A percentile compares a stretch with the other conserved stretches of the same genome.
Conservation (phyloP, 768 basidiomycete species). For the Collybia nuda region DNA sequence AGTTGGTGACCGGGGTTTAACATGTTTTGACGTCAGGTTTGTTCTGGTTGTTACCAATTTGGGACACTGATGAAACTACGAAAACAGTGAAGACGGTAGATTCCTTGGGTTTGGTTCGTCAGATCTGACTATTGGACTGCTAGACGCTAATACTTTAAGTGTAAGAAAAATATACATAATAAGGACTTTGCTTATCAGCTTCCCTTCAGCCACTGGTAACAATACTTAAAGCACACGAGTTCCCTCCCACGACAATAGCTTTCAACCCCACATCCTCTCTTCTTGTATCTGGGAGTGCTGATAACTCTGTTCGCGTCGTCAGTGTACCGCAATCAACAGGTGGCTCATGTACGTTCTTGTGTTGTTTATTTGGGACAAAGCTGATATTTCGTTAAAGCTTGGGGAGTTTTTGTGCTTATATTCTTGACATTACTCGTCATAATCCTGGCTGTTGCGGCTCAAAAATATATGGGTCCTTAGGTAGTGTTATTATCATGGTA, state of each 20-base stretch:
- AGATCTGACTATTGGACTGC: conserved; percentile 79
- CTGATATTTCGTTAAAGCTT: conserved; percentile 25
- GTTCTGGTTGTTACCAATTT: conserved; percentile 12
- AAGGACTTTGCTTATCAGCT: conserved; percentile 2
- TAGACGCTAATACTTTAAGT: conserved; percentile 75
- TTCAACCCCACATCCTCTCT: conserved; percentile 85
- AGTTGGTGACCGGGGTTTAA: conserved; percentile 76
- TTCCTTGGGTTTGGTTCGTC: conserved; percentile 86
- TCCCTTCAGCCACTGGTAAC: conserved; percentile 73
- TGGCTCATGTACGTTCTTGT: conserved; percentile 48
- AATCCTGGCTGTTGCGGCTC: conserved; percentile 39
- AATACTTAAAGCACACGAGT: conserved; percentile 93
- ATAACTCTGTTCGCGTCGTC: conserved; percentile 82
- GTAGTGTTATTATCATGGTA: conserved; percentile 2
- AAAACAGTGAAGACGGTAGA: conserved; percentile 71
- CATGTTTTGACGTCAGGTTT: conserved; percentile 88
- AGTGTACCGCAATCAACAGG: conserved; percentile 60
- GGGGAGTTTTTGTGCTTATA: conserved; percentile 14
- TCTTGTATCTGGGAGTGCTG: conserved; percentile 87
- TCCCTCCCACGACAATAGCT: conserved; percentile 84
- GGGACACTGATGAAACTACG: conserved; percentile 3
- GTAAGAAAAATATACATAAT: conserved; percentile 42
- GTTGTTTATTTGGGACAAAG: neutral
- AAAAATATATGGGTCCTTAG: conserved; percentile 16
- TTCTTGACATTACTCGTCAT: conserved; percentile 34